Conservation (phyloP, 306 rosid species). For the Urtica urens region DNA sequence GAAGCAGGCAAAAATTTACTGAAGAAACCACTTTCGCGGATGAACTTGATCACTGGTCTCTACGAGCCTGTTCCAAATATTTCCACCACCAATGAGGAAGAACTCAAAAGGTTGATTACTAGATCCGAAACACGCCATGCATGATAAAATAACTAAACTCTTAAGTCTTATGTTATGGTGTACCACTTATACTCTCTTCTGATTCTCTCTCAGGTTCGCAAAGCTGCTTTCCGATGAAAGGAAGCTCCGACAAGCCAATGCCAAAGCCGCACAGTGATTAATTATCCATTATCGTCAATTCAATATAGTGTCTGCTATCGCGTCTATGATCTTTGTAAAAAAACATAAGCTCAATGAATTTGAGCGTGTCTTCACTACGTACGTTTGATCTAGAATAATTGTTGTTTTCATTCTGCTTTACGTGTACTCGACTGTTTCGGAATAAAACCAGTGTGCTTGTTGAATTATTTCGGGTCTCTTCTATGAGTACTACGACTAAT, state of each 20-base stretch:
- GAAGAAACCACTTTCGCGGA: conserved; percentile 20
- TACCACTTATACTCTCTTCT: background rate
- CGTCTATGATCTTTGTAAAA: too few relatives aligned
- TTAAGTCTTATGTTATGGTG: background rate
- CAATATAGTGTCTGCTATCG: too few relatives aligned
- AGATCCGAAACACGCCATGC: too few relatives aligned
- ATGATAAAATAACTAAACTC: background rate
- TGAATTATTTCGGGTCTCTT: too few relatives aligned
- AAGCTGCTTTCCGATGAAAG: conserved; percentile 11
- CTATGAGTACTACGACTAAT: too few relatives aligned
- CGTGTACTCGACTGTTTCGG: too few relatives aligned
- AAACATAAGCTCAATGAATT: too few relatives aligned
- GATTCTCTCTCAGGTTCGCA: background rate
- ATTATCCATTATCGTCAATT: too few relatives aligned
- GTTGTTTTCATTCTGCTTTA: too few relatives aligned
- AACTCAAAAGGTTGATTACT: conserved; percentile 2
- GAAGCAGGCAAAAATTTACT: conserved; percentile 20
- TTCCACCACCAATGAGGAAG: conserved; percentile 5
- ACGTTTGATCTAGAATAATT: too few relatives aligned
- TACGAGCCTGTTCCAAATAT: conserved; percentile 9
- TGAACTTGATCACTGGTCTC: conserved; percentile 19
- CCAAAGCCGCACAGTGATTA: conserved; percentile 7
- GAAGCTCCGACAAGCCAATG: conserved; percentile 3
- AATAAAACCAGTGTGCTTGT: too few relatives aligned
- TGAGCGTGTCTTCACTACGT: too few relatives aligned